Conservation (phyloP, 2,329 filamentous ascomycete species). For the Rhynchosporium secalis region DNA sequence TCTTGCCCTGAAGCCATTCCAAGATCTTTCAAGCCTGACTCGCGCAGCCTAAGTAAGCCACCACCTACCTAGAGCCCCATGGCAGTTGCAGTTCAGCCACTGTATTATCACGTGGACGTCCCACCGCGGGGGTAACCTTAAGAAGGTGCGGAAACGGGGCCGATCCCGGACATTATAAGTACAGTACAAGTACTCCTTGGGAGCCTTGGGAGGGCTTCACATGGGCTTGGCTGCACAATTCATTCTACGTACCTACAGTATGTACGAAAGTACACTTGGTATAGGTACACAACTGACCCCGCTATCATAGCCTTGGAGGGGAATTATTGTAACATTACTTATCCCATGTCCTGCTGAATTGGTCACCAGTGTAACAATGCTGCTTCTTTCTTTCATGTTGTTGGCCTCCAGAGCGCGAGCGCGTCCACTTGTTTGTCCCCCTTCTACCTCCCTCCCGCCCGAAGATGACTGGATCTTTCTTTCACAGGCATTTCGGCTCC, state of each 20-base stretch:
- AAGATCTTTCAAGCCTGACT: background rate
- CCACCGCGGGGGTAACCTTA: background rate
- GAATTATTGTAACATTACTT: background rate
- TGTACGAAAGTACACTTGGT: too few species aligned
- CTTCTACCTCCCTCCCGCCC: too few species aligned
- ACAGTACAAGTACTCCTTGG: background rate
- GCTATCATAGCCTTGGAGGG: constrained; percentile 11
- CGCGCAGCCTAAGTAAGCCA: background rate
- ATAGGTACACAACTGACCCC: constrained; percentile 1
- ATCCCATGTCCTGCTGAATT: too few species aligned
- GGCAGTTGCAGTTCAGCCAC: background rate
- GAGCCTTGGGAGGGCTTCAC: background rate
- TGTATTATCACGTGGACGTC: background rate
- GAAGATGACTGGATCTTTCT: too few species aligned
- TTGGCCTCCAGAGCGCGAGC: too few species aligned
- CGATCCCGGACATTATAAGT: background rate
- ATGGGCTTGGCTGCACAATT: constrained; percentile 2
- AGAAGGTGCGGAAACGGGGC: background rate
- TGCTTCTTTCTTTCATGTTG: background rate
- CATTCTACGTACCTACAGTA: too few species aligned
- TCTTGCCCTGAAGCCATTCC: constrained; percentile 9
- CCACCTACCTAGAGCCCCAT: background rate
- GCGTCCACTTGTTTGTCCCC: too few species aligned
- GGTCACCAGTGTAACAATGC: background rate
- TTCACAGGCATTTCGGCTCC: too few species aligned